A percentile compares a stretch with the other conserved stretches of the same genome.
Evolutionary conservation across 1,284 basidiomycete genomes (phyloP).

Genomic region (Boletellus deceptivus): DNA sequence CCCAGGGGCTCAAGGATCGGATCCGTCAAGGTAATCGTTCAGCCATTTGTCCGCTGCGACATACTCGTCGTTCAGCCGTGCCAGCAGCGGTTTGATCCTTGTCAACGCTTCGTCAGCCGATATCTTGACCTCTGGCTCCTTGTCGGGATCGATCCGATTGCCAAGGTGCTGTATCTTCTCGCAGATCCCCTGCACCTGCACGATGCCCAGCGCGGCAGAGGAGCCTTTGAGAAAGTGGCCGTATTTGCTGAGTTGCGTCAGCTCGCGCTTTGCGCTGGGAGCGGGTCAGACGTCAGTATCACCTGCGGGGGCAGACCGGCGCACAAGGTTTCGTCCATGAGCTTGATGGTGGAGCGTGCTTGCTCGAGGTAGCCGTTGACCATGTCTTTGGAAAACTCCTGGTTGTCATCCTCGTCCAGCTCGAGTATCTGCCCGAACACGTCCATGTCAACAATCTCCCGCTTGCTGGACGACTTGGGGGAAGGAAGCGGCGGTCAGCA

Average conservation of each 20-base stretch:
- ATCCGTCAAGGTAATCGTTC: conserved; percentile 41
- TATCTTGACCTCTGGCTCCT: conserved; percentile 46
- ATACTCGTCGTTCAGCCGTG: conserved; percentile 57
- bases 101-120: conserved; percentile 58
- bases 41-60: conserved; percentile 55
- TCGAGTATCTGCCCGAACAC: conserved; percentile 86
- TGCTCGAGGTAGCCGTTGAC: conserved; percentile 81
- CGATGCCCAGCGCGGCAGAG: conserved; percentile 85
- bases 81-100: conserved; percentile 55
- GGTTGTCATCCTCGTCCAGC: conserved; percentile 82
- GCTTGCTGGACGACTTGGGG: conserved; percentile 14
- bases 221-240: conserved; percentile 97
- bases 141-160: conserved; percentile 46
- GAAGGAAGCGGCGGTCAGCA: conserved; percentile 11
- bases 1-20: conserved; percentile 4
- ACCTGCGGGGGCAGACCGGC: conserved; percentile 35
- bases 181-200: conserved; percentile 78
- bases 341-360: conserved; percentile 68
- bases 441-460: conserved; percentile 65
- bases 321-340: conserved; percentile 81
- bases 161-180: conserved; percentile 91
- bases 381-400: conserved; percentile 78
- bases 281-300: conserved; percentile 14
- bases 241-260: conserved; percentile 65
- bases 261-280: conserved; percentile 54